Percentiles rank a stretch among this genome's conserved stretches.
Conservation (phyloP, 2,329 filamentous ascomycete genomes). For the Penicillium sp. region DNA sequence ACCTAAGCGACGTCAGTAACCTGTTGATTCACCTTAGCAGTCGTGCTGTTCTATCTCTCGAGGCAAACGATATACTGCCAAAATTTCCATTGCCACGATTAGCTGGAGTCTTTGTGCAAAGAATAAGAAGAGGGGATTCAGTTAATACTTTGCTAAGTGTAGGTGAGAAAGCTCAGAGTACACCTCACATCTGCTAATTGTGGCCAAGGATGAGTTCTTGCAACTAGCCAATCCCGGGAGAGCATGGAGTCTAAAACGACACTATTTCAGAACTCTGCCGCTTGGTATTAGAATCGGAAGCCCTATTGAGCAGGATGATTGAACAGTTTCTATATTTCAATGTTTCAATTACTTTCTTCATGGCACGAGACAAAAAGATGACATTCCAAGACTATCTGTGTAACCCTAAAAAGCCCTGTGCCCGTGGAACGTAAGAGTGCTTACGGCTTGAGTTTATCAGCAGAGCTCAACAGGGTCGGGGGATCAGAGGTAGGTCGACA, state of each 20-base stretch:
- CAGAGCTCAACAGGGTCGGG: too few relatives aligned
- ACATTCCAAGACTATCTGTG: too few relatives aligned
- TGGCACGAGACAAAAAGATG: too few relatives aligned
- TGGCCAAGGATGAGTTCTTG: slow-evolving; percentile 5
- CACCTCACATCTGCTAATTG: background rate
- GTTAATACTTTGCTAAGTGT: background rate
- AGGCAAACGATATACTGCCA: background rate
- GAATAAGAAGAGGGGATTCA: background rate
- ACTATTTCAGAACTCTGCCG: slow-evolving; percentile 8
- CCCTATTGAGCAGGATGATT: background rate
- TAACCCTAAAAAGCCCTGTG: too few relatives aligned
- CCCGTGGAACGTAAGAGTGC: too few relatives aligned
- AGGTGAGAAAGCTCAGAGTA: background rate
- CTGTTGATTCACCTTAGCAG: background rate
- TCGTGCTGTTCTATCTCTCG: background rate
- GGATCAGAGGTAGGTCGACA: too few relatives aligned
- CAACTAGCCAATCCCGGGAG: slow-evolving; percentile 6
- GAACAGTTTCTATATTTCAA: too few relatives aligned
- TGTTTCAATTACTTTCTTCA: too few relatives aligned
- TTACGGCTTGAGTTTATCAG: too few relatives aligned
- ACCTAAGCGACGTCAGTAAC: background rate
- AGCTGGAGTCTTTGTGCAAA: background rate
- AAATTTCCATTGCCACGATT: background rate
- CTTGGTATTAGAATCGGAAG: slow-evolving; percentile 4
- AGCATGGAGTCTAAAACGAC: slow-evolving; percentile 6